phyloP scores from a whole-genome alignment of 495 filamentous ascomycete genomes.

The Ramalina peruviana region DNA sequence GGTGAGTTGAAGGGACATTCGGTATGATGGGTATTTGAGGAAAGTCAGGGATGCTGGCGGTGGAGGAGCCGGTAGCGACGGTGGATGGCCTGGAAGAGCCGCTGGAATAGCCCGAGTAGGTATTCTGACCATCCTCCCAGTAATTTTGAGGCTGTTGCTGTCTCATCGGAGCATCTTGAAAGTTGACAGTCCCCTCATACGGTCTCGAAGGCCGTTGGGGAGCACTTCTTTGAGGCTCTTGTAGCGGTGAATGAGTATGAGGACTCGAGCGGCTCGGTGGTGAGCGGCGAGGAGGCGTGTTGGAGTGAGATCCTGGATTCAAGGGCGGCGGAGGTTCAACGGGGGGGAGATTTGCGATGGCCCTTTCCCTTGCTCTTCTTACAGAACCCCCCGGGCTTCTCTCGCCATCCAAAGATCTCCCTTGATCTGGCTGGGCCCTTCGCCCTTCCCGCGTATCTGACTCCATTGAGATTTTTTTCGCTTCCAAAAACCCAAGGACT shows the following conservation, averaged over 20 bases:
- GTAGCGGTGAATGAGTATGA: slow-evolving; percentile 21
- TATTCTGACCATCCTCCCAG: slow-evolving; percentile 13
- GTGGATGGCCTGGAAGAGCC: slow-evolving; percentile 18
- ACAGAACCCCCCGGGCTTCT: slow-evolving; percentile 27
- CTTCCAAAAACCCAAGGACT: not conserved
- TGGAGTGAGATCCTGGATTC: slow-evolving; percentile 13
- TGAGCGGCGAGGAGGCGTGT: slow-evolving; percentile 21
- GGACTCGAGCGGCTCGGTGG: slow-evolving; percentile 27
- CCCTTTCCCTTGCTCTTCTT: slow-evolving; percentile 35
- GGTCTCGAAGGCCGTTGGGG: slow-evolving; percentile 57
- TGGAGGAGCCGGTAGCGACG: slow-evolving; percentile 22
- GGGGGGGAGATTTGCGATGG: slow-evolving; percentile 34
- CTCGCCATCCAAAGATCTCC: slow-evolving; percentile 4
- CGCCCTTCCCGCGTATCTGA: slow-evolving; percentile 7
- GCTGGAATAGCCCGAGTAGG: slow-evolving; percentile 26
- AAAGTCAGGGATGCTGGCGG: slow-evolving; percentile 35
- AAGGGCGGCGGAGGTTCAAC: slow-evolving; percentile 11
- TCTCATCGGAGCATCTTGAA: slow-evolving; percentile 25
- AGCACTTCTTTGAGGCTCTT: slow-evolving; percentile 37
- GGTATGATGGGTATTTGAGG: slow-evolving; percentile 28
- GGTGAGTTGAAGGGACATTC: slow-evolving; percentile 28
- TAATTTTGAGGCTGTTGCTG: slow-evolving; percentile 33
- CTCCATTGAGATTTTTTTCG: slow-evolving; percentile 1
- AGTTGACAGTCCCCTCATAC: slow-evolving; percentile 40
- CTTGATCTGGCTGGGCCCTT: not conserved